Base-by-base conservation (phyloP, 2,329 filamentous ascomycete species). In the Venturia carpophila region DNA sequence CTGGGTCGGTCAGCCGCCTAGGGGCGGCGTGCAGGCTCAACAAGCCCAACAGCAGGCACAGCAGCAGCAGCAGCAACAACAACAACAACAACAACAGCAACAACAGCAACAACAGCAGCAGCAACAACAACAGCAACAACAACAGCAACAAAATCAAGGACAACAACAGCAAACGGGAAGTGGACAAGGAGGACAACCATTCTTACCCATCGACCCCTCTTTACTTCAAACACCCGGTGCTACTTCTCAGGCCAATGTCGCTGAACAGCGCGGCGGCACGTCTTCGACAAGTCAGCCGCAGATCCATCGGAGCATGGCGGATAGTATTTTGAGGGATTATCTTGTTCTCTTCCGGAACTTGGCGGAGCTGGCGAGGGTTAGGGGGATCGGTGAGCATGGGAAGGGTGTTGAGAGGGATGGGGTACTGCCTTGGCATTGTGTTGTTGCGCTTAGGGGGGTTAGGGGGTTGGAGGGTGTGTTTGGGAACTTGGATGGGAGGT, bases 341-440 rank as follows among this genome's bases (percentile, higher is more conserved):
- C 72, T 94, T 66, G 81, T 78, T 39, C 84, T 87, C 73, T 93
- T 88, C 71, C 78, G 89, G 55, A 85, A 83, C 0, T 73, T 94
- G 67, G 87, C 86, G 0, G 84, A 89, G 21, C 72, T 94, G 69
- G 89, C 88, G 1, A 82, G 85, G 68, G 83, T 86, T 27, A 83
- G 87, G 67, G 88, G 70, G 78, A 86, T 71, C 82, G 85, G 70
- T 75, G 80, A 67, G 79, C 80, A 67, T 79, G 85, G 67, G 64
- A 80, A 77, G 61, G 85, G 87, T 10, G 80, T 67, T 79, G 85
- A 67, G 64, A 80, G 77, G 60, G 85, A 87, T 71, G 77, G 77
- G 19, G 80, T 86, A n/a, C 78, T 89, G 70, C 90, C 90, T 21
- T 91, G 90, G 88, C 90, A 93, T 79, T 78, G 93, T 67, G 87